Base-by-base conservation (phyloP, 2,329 filamentous ascomycete genomes). In the Trichoderma guizhouense region DNA sequence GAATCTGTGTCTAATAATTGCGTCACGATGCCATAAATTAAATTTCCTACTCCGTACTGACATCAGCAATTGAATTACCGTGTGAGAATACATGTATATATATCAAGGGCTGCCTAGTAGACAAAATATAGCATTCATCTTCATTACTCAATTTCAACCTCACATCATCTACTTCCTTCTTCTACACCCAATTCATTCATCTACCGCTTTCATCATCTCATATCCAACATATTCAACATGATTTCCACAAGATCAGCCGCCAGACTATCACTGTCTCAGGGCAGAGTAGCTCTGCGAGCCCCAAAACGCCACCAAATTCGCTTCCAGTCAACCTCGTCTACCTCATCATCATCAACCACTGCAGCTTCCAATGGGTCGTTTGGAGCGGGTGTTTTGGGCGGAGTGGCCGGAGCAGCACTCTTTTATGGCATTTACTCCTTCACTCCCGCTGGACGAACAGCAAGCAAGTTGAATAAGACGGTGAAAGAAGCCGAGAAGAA, bases 401-500 rank as follows among this genome's bases (percentile, higher is more conserved):
- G 85, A 58, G 72, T 86, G 5, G 82, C 78, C 7, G 84, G 83
- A 18, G 83, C 83, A 2, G 76, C 79, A 1, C 69, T 84, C 5
- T 81, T 86, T 63, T 86, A 83, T 72, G 83, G 80, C 57, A 74
- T 81, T 67, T 86, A 84, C 75, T 81, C 81, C 11, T 80, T 84
- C 74, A 85, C 84, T 0, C 84, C 84, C 0, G 79, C 84, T 3
- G 84, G 84, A 1, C 80, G 78, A 60, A 78, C 82, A 74, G 75
- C 81, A 34, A 74, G 82, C 74, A 82, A 81, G 62, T 77, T 87
- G 75, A 86, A 86, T 79, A 84, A 84, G 75, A 81, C 82, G 1
- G 82, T 82, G 11, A 84, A 86, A 68, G 85, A 90, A 68, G 88
- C 90, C 3, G 87, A 90, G 78, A 81, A 84, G 69, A 89, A 91